Conservation (phyloP, 768 basidiomycete genomes). For the Neoboletus brunneissimus region DNA sequence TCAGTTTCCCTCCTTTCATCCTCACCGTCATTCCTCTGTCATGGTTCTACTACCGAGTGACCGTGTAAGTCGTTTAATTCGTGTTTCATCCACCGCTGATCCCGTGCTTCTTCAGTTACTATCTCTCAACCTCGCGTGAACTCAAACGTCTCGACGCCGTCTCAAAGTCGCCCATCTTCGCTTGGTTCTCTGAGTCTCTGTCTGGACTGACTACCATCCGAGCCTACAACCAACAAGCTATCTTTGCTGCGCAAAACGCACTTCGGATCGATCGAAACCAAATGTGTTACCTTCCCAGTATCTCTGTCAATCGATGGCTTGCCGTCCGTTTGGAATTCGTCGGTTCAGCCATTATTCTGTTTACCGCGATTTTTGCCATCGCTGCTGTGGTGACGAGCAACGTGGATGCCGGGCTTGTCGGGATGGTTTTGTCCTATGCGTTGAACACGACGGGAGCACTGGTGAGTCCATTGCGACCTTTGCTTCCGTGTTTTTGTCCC, state of each 20-base stretch:
- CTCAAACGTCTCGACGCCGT: slow-evolving; percentile 87
- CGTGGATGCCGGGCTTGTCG: slow-evolving; percentile 86
- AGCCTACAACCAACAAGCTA: slow-evolving; percentile 66
- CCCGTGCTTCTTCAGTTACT: slow-evolving; percentile 54
- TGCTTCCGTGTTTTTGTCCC: neutral
- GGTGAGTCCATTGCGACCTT: slow-evolving; percentile 40
- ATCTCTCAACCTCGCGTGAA: slow-evolving; percentile 82
- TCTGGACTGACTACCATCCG: slow-evolving; percentile 81
- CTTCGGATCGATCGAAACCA: slow-evolving; percentile 83
- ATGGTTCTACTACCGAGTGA: slow-evolving; percentile 78
- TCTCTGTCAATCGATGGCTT: slow-evolving; percentile 80
- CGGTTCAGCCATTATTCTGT: slow-evolving; percentile 75
- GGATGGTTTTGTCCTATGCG: slow-evolving; percentile 82
- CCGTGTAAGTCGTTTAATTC: slow-evolving; percentile 51
- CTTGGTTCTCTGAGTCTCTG: slow-evolving; percentile 78
- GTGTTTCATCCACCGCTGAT: neutral
- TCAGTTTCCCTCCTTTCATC: slow-evolving; percentile 81
- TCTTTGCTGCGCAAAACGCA: slow-evolving; percentile 68
- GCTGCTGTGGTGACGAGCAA: slow-evolving; percentile 68
- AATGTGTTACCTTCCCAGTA: slow-evolving; percentile 70
- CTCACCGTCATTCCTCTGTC: slow-evolving; percentile 71
- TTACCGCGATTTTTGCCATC: slow-evolving; percentile 65
- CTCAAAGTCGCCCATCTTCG: slow-evolving; percentile 88
- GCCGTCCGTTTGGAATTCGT: slow-evolving; percentile 82
- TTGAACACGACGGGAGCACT: slow-evolving; percentile 79